These are phyloP conservation scores for Ganoderma leucocontextum DNA, from an alignment of 1,284 basidiomycete genomes.

Conservation along the genomic window DNA sequence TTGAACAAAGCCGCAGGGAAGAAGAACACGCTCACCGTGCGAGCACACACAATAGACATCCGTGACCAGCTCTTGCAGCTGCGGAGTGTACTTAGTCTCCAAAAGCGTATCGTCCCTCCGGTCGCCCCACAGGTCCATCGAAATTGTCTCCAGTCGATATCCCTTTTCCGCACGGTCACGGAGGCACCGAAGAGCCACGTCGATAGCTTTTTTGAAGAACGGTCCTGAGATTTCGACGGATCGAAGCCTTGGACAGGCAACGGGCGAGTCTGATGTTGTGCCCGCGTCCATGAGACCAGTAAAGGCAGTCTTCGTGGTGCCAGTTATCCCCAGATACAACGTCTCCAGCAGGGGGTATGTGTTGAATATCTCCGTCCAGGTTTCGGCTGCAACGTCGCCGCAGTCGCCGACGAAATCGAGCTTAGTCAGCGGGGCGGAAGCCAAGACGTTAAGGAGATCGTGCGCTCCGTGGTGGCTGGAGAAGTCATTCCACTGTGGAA, in stretches of 20 bases:
- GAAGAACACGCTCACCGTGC: background rate
- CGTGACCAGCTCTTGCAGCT: background rate
- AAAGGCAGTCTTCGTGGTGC: background rate
- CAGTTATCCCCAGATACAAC: background rate
- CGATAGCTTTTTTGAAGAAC: background rate
- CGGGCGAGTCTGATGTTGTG: background rate
- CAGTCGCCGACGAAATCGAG: background rate
- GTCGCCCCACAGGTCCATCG: background rate
- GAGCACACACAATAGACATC: background rate
- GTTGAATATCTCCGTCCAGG: background rate
- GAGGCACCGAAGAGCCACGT: background rate
- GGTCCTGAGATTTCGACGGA: background rate
- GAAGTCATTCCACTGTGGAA: background rate
- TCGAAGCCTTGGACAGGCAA: background rate
- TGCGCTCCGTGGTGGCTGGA: background rate
- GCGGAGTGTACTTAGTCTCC: background rate
- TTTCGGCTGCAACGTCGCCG: background rate
- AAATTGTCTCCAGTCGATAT: background rate
- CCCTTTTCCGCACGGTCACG: background rate
- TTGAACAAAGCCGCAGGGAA: background rate
- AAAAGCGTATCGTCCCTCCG: background rate
- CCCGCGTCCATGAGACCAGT: background rate
- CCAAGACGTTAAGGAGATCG: background rate
- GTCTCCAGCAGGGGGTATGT: background rate
- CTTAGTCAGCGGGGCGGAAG: background rate